Evolutionary conservation across 1,284 basidiomycete species (phyloP), one percentile per base, ranked within the genome.

Genomic region (Sutorius eximius): DNA sequence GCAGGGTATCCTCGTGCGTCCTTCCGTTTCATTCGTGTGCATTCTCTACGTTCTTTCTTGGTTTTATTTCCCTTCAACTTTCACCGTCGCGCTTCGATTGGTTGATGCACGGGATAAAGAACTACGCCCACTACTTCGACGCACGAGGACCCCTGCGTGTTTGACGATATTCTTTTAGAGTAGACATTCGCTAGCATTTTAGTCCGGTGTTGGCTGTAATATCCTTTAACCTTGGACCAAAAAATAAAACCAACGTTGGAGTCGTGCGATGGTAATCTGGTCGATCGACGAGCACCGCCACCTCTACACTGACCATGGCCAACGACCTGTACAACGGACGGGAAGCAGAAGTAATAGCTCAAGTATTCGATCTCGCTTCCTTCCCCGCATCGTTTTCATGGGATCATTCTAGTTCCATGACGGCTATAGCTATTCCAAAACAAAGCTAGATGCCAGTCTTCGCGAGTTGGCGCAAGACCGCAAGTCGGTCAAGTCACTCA

Each of bases 341-440:
- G 18, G 65, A 67, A 52, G 68, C 65, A 41, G 65, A 67, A 52
- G 68, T 67, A 3, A 70, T 67, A 36, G 66, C 59, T 16, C 67
- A 69, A 54, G 67, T 69, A 44, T 57, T 53, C 50, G 2, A 20
- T 6, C 38, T 48, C 3, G 18, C 34, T 24, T 12, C 20, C 16
- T 7, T 2, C 22, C 16, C 12, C 37, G 11, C n/a, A 27, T 22
- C 32, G 15, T 15, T 43, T 45, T 42, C 29, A 58, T 66, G 38
- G 64, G 24, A 49, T 16, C 37, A 22, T 16, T 32, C 6, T 38
- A 81, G 79, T 82, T 80, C 55, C 66, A 56, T 33, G 80, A 82
- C 56, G 81, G 81, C 1, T 71, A 71, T 45, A 72, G 77, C 13
- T 82, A 81, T 54, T 79, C 77, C 16, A 82, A 80, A 59, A 71